A percentile compares a stretch with the other conserved stretches of the same genome.
Conservation (phyloP, 306 rosid genomes). For the Sindora glabra region DNA sequence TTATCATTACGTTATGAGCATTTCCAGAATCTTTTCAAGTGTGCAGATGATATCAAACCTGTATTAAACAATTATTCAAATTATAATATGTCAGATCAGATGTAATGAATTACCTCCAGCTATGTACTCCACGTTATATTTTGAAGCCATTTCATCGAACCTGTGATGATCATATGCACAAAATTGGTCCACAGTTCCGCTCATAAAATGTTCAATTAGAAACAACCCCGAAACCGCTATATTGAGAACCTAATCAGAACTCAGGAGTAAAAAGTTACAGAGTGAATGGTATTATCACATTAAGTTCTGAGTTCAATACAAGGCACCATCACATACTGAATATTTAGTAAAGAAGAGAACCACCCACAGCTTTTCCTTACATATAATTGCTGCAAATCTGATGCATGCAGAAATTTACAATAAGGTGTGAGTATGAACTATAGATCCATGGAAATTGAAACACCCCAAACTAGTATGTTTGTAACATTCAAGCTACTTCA, state of each 20-base stretch:
- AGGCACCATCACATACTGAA: neutral
- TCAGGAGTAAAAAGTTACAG: too few relatives aligned
- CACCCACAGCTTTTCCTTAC: neutral
- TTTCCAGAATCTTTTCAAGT: neutral
- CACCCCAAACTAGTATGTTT: neutral
- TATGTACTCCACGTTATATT: slow-evolving; percentile 66
- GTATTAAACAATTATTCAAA: slow-evolving; percentile 4
- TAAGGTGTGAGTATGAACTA: neutral
- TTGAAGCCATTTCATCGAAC: slow-evolving; percentile 66
- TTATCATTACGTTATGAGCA: neutral
- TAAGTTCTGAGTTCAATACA: neutral
- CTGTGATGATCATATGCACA: slow-evolving; percentile 26
- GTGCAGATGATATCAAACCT: neutral
- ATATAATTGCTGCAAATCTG: neutral
- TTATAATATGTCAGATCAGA: slow-evolving; percentile 13
- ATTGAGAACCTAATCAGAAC: neutral
- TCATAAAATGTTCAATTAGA: neutral
- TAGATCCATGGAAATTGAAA: neutral
- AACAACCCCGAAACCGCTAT: neutral
- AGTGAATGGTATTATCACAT: too few relatives aligned
- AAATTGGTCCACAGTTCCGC: neutral
- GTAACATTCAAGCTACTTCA: neutral
- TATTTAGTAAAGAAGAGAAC: neutral
- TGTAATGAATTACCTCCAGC: slow-evolving; percentile 73
- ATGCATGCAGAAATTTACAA: neutral